These are phyloP conservation scores for Wolfiporia cocos DNA, from an alignment of 1,284 basidiomycete species.

Conservation along the genomic window DNA sequence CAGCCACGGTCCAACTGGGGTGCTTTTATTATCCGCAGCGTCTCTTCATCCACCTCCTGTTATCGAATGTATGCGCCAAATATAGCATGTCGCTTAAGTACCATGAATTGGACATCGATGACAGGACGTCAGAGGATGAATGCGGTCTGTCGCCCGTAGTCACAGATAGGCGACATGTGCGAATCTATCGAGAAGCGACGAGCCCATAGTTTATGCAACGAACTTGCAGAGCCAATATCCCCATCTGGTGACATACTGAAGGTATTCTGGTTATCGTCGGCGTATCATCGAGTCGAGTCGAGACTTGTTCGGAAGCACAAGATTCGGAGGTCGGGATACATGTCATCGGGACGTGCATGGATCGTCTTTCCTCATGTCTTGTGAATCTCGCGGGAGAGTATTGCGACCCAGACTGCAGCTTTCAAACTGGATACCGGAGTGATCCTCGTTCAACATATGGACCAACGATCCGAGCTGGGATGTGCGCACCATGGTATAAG, in stretches of 20 bases:
- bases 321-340: slow-evolving; percentile 18
- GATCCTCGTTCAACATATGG: too few relatives aligned
- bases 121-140: slow-evolving; percentile 61
- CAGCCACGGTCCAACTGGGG: slow-evolving; percentile 57
- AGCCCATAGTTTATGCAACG: background rate
- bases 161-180: slow-evolving; percentile 65
- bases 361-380: too few relatives aligned
- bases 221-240: slow-evolving; percentile 41
- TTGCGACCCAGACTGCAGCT: slow-evolving; percentile 14
- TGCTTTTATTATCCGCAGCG: slow-evolving; percentile 42
- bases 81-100: slow-evolving; percentile 66
- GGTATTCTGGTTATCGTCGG: slow-evolving; percentile 34
- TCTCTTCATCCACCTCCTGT: slow-evolving; percentile 61
- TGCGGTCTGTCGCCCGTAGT: slow-evolving; percentile 71
- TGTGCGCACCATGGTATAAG: slow-evolving; percentile 33
- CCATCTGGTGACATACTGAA: slow-evolving; percentile 54
- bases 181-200: slow-evolving; percentile 46
- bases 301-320: background rate
- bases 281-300: background rate
- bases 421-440: too few relatives aligned
- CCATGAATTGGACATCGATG: slow-evolving; percentile 49
- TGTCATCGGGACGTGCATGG: slow-evolving; percentile 27
- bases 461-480: slow-evolving; percentile 30
- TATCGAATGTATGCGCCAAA: slow-evolving; percentile 70
- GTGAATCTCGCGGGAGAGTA: slow-evolving; percentile 1